These are phyloP conservation scores for Amylocystis lapponica DNA, from an alignment of 768 basidiomycete genomes.

Conservation along the genomic window DNA sequence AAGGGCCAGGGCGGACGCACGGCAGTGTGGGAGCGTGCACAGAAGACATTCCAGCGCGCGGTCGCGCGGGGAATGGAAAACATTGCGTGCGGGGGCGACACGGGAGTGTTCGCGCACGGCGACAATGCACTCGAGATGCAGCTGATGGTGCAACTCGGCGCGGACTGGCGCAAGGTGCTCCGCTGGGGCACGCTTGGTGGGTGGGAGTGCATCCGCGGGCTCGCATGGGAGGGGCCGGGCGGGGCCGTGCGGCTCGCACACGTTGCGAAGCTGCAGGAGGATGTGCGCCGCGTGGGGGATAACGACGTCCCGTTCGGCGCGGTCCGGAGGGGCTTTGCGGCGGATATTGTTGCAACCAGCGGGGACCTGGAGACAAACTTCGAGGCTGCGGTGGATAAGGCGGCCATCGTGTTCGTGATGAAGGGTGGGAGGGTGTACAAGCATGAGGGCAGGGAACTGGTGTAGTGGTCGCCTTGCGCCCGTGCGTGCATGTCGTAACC, in stretches of 20 bases:
- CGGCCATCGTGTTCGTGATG: conserved; percentile 50
- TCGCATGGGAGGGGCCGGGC: conserved; percentile 37
- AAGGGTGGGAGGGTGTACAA: conserved; percentile 48
- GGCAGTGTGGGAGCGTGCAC: conserved; percentile 33
- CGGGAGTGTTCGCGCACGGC: conserved; percentile 58
- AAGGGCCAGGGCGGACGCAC: conserved; percentile 11
- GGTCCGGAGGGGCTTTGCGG: conserved; percentile 49
- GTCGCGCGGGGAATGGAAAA: conserved; percentile 37
- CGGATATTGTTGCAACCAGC: conserved; percentile 37
- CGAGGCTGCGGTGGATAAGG: conserved; percentile 39
- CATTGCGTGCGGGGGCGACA: conserved; percentile 61
- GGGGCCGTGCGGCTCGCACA: conserved; percentile 22
- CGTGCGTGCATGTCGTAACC: neutral
- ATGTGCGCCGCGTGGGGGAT: conserved; percentile 32
- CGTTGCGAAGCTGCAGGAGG: conserved; percentile 22
- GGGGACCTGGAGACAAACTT: conserved; percentile 36
- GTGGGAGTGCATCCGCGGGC: conserved; percentile 48
- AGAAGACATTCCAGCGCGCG: conserved; percentile 39
- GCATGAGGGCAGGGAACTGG: conserved; percentile 26
- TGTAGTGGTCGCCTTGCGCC: too few species aligned
- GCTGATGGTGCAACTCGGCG: conserved; percentile 54
- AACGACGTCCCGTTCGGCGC: conserved; percentile 52
- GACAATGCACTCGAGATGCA: conserved; percentile 55
- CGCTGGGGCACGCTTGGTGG: conserved; percentile 56
- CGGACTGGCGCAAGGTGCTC: conserved; percentile 45